These are phyloP conservation scores for Punctularia strigosozonata DNA, from an alignment of 768 basidiomycete genomes.

Conservation along the genomic window DNA sequence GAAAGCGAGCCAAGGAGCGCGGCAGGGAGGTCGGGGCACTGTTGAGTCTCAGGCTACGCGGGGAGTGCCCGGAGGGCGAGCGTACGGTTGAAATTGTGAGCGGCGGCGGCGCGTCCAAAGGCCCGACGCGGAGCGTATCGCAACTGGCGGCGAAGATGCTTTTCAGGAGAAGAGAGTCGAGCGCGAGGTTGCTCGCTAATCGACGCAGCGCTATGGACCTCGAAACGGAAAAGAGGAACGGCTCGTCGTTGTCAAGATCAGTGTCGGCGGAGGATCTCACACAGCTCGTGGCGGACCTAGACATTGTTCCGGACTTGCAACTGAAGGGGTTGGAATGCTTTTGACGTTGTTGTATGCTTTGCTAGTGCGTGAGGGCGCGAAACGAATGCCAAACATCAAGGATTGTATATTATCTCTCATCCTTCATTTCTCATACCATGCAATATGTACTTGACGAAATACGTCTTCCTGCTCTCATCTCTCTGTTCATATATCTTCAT, in stretches of 20 bases:
- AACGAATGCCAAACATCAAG: too few relatives aligned
- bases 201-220: too few relatives aligned
- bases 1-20: slow-evolving; percentile 42
- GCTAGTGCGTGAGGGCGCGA: too few relatives aligned
- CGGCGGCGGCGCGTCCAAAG: slow-evolving; percentile 2
- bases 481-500: too few relatives aligned
- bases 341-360: too few relatives aligned
- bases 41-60: slow-evolving; percentile 40
- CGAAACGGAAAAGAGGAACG: background rate
- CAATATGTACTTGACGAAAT: too few relatives aligned
- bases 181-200: slow-evolving; percentile 25
- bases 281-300: background rate
- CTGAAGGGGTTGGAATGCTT: background rate
- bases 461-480: too few relatives aligned
- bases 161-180: slow-evolving; percentile 28
- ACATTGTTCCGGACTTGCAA: background rate
- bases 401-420: too few relatives aligned
- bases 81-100: slow-evolving; percentile 16
- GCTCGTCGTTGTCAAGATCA: slow-evolving; percentile 18
- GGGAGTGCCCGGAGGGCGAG: slow-evolving; percentile 10
- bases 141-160: slow-evolving; percentile 38
- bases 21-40: slow-evolving; percentile 44
- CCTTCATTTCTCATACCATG: too few relatives aligned
- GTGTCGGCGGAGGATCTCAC: slow-evolving; percentile 9
- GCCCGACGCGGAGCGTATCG: slow-evolving; percentile 18